Base-by-base conservation (phyloP, 345 rosid genomes). In the Geranium rotundifolium region DNA sequence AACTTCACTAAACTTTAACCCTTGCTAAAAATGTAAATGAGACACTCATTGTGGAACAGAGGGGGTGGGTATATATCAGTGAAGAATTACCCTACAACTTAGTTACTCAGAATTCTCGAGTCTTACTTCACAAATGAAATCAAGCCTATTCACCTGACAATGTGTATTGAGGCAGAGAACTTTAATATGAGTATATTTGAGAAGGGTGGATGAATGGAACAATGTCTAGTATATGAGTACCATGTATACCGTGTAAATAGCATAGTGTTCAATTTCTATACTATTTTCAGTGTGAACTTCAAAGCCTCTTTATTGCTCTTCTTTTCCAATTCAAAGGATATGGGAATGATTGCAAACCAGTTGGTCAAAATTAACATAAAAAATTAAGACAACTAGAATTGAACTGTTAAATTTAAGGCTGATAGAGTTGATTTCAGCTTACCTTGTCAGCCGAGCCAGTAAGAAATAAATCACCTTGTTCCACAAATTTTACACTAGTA, bases 381-480 rank as follows among this genome's bases (percentile, higher is more conserved):
- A 46, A 46, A 12, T 14, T 12, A 46, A 46, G 14, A 34, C 12
- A 46, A 46, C 16, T 46, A 46, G 41, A 34, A 34, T 34, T 34
- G 10, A 14, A 46, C 52, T 2, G 52, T 46, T 46, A 46, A 46
- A 12, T 34, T 46, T 14, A 46, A 46, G 16, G 52, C 52, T 58
- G 55, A 7, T 9, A 13, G 29, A 59, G 17, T 20, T 20, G 46
- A 69, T 76, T 34, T 34, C 41, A 34, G 41, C 41, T 4, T 78
- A 85, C 96, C 95, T 86, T 93, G 76, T 93, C 99, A 62, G 88
- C 89, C 41, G 97, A 93, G 17, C 85, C 90, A 59, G 95, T 88
- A 66, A 93, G 67, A 54, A 90, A 77, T 54, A 80, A 60, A 64
- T 83, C 84, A 70, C 80, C 69, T 63, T 83, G 83, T 30, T 77